Conservation (phyloP, 1,139 yeast genomes). For the Hyphopichia pseudoburtonii region DNA sequence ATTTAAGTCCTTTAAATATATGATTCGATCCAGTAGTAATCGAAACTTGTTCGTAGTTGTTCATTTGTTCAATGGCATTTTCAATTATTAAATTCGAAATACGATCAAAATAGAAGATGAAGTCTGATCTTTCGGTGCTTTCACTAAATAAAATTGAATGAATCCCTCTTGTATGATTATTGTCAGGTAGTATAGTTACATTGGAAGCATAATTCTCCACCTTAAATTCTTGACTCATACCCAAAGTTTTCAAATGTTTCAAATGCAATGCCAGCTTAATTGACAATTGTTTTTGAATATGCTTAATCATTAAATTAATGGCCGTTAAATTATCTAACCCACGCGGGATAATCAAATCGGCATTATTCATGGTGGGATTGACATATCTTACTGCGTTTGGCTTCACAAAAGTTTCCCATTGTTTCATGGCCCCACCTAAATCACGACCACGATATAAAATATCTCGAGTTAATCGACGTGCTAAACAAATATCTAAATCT, state of each 20-base stretch:
- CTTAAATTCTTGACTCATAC: conserved; percentile 35
- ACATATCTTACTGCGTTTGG: conserved; percentile 84
- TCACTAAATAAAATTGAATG: conserved; percentile 66
- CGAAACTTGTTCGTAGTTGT: conserved; percentile 23
- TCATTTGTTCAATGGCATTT: conserved; percentile 56
- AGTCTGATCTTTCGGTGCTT: conserved; percentile 64
- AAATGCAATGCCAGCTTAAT: conserved; percentile 68
- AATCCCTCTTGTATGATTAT: conserved; percentile 72
- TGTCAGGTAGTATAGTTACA: conserved; percentile 46
- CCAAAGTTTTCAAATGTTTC: conserved; percentile 55
- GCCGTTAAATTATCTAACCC: conserved; percentile 85
- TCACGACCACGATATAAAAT: conserved; percentile 85
- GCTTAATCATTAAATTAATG: conserved; percentile 73
- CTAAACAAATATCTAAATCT: conserved; percentile 86
- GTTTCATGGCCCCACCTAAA: conserved; percentile 74
- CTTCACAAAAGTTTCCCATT: conserved; percentile 89
- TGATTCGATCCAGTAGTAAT: conserved; percentile 49
- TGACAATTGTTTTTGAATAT: conserved; percentile 70
- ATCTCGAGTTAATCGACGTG: conserved; percentile 84
- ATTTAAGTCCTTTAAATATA: conserved; percentile 38
- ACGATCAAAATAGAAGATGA: conserved; percentile 82
- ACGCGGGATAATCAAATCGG: conserved; percentile 86
- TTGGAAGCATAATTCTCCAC: conserved; percentile 25
- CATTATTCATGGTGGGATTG: conserved; percentile 73
- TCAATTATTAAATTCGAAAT: conserved; percentile 70